phyloP scores from a whole-genome alignment of 345 rosid genomes.

The Rhodomyrtus tomentosa region DNA sequence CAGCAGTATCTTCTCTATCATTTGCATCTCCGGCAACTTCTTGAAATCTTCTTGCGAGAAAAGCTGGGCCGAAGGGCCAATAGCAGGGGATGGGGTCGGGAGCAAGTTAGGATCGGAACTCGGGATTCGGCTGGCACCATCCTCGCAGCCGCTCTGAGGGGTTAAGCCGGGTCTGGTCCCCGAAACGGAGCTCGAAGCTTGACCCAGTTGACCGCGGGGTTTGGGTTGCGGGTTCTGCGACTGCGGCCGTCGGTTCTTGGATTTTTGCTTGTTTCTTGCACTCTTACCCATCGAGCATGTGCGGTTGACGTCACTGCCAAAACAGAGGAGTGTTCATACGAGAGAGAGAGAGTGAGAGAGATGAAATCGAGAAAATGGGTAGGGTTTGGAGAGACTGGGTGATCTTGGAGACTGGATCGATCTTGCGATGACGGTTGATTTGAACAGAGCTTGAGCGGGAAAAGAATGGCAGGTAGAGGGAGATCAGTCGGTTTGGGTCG shows the following conservation, averaged over 20 bases:
- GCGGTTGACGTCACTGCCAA: neutral
- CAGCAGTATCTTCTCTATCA: slow-evolving; percentile 55
- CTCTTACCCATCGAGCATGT: neutral
- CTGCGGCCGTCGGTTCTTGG: neutral
- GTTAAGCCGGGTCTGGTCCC: slow-evolving; percentile 30
- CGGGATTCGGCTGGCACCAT: neutral
- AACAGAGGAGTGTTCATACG: neutral
- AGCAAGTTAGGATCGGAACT: neutral
- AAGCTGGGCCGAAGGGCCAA: slow-evolving; percentile 37
- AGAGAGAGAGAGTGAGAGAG: neutral
- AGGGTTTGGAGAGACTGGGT: neutral
- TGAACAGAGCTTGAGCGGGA: neutral
- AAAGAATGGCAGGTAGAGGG: neutral
- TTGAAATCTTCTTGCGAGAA: slow-evolving; percentile 27
- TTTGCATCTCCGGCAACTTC: slow-evolving; percentile 36
- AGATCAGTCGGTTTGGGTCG: neutral
- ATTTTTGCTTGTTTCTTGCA: slow-evolving; percentile 1
- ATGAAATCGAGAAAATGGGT: neutral
- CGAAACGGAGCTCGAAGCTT: neutral
- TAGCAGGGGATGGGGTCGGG: neutral
- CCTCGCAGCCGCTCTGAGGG: slow-evolving; percentile 11
- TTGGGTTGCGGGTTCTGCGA: neutral
- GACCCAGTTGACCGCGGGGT: neutral
- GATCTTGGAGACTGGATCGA: neutral
- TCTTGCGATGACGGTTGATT: neutral